A percentile compares a stretch with the other conserved stretches of the same genome.
Conservation (phyloP, 306 rosid genomes). For the Quillaja saponaria region DNA sequence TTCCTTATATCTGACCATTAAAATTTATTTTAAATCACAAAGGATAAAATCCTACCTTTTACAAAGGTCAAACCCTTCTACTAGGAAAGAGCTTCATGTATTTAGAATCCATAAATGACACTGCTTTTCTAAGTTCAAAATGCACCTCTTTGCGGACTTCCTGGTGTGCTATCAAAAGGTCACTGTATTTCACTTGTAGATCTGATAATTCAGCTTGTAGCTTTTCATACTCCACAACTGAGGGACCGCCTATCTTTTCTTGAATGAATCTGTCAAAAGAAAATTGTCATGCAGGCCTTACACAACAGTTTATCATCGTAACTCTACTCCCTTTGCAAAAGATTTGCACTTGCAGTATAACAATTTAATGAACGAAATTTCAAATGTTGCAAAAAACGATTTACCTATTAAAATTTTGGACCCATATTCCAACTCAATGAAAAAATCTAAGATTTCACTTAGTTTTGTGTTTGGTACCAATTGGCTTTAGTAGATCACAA, state of each 20-base stretch:
- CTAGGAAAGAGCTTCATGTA: background rate
- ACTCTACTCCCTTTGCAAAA: constrained; percentile 1
- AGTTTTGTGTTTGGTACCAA: too few species aligned
- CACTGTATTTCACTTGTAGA: constrained; percentile 61
- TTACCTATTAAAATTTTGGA: too few species aligned
- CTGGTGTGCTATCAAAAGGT: constrained; percentile 63
- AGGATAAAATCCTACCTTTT: too few species aligned
- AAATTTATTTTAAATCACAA: too few species aligned
- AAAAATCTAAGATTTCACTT: background rate
- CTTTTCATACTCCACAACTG: constrained; percentile 65
- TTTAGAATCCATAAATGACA: background rate
- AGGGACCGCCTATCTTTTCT: constrained; percentile 79
- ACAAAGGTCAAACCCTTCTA: too few species aligned
- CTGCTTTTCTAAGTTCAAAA: background rate
- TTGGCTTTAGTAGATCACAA: too few species aligned
- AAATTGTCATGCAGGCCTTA: background rate
- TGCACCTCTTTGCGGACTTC: constrained; percentile 75
- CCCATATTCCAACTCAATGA: background rate
- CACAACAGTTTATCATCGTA: constrained; percentile 6
- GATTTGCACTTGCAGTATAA: background rate
- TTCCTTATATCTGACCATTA: too few species aligned
- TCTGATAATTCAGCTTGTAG: constrained; percentile 75
- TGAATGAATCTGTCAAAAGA: constrained; percentile 70
- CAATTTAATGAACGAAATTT: background rate
- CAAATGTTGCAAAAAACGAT: too few species aligned